A percentile compares a stretch with the other conserved stretches of the same genome.
Evolutionary conservation across 2,329 filamentous ascomycete genomes (phyloP).

Genomic region (Lecanicillium sp.): DNA sequence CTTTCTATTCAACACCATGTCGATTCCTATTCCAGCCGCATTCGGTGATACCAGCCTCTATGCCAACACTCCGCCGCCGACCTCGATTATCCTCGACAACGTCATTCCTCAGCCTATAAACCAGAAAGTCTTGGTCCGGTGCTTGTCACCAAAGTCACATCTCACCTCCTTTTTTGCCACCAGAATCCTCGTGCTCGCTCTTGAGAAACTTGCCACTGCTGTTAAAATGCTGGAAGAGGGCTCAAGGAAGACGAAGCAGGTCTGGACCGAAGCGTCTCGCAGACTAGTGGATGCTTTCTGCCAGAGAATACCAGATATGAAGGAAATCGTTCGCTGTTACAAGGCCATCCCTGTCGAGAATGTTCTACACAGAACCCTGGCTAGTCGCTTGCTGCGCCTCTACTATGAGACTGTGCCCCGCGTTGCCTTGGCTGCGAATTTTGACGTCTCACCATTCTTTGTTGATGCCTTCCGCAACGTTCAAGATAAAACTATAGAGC

Average conservation of each 20-base stretch:
- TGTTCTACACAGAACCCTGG: slow-evolving; percentile 66
- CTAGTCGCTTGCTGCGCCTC: slow-evolving; percentile 69
- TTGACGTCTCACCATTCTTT: slow-evolving; percentile 76
- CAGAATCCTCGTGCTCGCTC: slow-evolving; percentile 66
- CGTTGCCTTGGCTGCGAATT: slow-evolving; percentile 71
- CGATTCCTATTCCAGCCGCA: slow-evolving; percentile 61
- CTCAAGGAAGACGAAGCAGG: slow-evolving; percentile 23
- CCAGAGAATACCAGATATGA: slow-evolving; percentile 70
- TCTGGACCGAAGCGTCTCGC: slow-evolving; percentile 63
- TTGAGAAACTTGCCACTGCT: slow-evolving; percentile 66
- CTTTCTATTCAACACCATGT: slow-evolving; percentile 74
- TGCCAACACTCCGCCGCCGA: slow-evolving; percentile 63
- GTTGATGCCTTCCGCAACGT: slow-evolving; percentile 58
- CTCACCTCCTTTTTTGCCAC: slow-evolving; percentile 79
- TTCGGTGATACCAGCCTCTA: slow-evolving; percentile 61
- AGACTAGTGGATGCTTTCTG: slow-evolving; percentile 68
- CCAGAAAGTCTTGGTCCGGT: slow-evolving; percentile 70
- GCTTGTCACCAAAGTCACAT: slow-evolving; percentile 67
- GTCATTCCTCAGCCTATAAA: slow-evolving; percentile 76
- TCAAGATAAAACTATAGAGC: slow-evolving; percentile 43
- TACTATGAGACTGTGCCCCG: slow-evolving; percentile 81
- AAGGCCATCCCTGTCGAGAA: slow-evolving; percentile 60
- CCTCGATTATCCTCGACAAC: slow-evolving; percentile 72
- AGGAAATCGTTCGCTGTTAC: slow-evolving; percentile 69
- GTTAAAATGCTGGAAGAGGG: slow-evolving; percentile 51